Evolutionary conservation across 345 rosid species (phyloP), one percentile per base, ranked within the genome.

Genomic region (Hibiscus syriacus): DNA sequence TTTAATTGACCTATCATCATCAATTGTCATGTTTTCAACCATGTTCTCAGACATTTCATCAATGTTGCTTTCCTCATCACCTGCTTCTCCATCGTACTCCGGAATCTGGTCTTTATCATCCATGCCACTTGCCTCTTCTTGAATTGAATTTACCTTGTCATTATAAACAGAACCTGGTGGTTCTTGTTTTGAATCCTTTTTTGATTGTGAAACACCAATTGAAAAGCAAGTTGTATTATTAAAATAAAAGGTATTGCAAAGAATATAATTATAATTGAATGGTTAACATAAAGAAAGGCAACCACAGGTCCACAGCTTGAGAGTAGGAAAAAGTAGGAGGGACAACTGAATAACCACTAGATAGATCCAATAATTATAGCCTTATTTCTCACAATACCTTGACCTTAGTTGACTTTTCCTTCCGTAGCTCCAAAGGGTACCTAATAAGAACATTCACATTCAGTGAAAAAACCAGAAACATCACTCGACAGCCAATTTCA

Each of bases 401-500:
- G 75, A 82, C 96, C 78, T 90, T 93, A 63, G 96, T 79, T 63
- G 94, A 84, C 80, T 90, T 93, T 76, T 84, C 97, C 83, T 90
- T 93, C 67, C 98, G 78, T 50, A 93, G 78, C 85, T 93, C 98
- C 76, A 93, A 72, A 5, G 98, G 98, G 64, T 93, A 90, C 98
- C 98, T 92, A 72, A 64, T 27, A 55, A 55, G 55, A 39, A 39
- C 2, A 36, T 1, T 3, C 53, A 43, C 39, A 45, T 54, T 62
- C 29, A 29, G 67, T 49, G 55, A 46, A 17, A 43, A 9, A 61
- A 29, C 9, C 23, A 8, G 54, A 12, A 43, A 36, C 23, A 39
- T 43, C 10, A 49, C 34, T 25, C 55, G 5, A n/a, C 55, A 58
- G 11, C 13, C 45, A 53, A 43, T 11, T 49, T 14, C 41, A 17